Evolutionary conservation across 164 flowering plant species (phyloP).

Genomic region (Taxillus chinensis): DNA sequence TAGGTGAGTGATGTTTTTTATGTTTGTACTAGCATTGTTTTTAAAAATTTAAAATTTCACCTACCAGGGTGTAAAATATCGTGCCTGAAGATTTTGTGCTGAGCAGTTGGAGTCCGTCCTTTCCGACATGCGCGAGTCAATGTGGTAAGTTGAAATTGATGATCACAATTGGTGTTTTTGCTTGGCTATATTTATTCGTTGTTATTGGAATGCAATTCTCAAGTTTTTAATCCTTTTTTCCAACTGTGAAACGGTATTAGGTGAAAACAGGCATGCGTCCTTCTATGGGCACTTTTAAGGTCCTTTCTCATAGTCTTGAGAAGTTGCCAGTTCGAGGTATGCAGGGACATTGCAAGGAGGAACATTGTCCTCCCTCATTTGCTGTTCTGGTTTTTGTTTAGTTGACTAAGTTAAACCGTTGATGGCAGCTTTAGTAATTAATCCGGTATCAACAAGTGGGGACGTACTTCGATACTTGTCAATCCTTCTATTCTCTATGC

Average conservation of each 20-base stretch:
- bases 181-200: too few species aligned
- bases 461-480: conserved; percentile 76
- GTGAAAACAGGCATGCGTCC: conserved; percentile 99
- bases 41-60: too few species aligned
- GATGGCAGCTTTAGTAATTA: conserved; percentile 94
- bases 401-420: conserved; percentile 19
- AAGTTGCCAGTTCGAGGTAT: conserved; percentile 71
- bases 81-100: conserved; percentile 58
- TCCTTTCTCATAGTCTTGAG: conserved; percentile 40
- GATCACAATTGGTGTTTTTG: not conserved
- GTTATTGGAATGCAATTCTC: too few species aligned
- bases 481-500: conserved; percentile 54
- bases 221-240: too few species aligned
- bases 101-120: conserved; percentile 80
- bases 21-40: not conserved
- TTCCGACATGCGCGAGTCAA: conserved; percentile 87
- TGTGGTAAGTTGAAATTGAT: conserved; percentile 46
- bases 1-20: too few species aligned
- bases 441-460: conserved; percentile 99
- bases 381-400: conserved; percentile 3
- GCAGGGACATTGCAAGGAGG: conserved; percentile 7
- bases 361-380: not conserved
- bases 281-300: conserved; percentile 52
- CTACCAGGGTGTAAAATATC: conserved; percentile 52
- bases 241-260: conserved; percentile 25